phyloP scores from a whole-genome alignment of 352 stramenopile genomes.

The Phytophthora cryptogea region DNA sequence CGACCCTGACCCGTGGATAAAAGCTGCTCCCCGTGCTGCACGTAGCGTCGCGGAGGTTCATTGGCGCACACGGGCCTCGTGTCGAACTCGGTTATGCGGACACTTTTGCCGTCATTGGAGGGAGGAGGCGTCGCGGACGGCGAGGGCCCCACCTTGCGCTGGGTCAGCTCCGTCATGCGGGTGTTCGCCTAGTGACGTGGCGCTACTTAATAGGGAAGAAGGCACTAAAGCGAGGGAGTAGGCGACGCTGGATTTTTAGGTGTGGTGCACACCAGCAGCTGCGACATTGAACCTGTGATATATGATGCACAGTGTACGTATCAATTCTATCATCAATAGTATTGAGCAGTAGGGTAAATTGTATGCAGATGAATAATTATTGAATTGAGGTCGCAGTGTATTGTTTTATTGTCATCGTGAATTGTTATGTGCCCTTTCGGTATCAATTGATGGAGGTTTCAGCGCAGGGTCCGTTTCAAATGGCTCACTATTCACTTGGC shows the following conservation, averaged over 20 bases:
- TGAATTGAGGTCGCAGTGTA: not conserved
- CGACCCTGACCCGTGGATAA: conserved; percentile 23
- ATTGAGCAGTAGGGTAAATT: not conserved
- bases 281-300: not conserved
- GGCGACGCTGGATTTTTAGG: conserved; percentile 18
- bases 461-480: conserved; percentile 4
- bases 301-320: conserved; percentile 1
- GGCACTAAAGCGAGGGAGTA: conserved; percentile 1
- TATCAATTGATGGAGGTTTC: not conserved
- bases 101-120: conserved; percentile 20
- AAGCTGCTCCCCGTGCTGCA: conserved; percentile 45
- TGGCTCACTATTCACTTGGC: not conserved
- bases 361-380: not conserved
- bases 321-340: not conserved
- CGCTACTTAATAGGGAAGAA: not conserved
- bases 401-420: not conserved
- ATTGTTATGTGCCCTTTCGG: not conserved
- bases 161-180: conserved; percentile 48
- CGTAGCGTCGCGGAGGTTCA: conserved; percentile 53
- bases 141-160: conserved; percentile 49
- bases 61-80: conserved; percentile 57
- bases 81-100: conserved; percentile 64
- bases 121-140: conserved; percentile 9
- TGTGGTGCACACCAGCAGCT: conserved; percentile 20
- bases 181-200: conserved; percentile 9